Evolutionary conservation across 2,329 filamentous ascomycete genomes (phyloP), one percentile per base, ranked within the genome.

Genomic region (Dactylellina cionopaga): DNA sequence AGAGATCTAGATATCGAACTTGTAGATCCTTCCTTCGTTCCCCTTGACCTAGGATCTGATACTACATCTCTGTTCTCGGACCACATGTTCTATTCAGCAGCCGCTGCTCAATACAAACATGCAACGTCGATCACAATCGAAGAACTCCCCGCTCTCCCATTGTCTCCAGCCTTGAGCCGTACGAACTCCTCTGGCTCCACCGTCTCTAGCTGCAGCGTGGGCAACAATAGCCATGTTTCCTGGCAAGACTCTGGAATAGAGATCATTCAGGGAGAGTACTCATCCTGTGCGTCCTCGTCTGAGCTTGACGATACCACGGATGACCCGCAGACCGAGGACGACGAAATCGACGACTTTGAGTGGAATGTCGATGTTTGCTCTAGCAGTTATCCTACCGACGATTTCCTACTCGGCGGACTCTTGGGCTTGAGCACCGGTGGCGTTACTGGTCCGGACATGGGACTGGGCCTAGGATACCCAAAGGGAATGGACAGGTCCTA

Each of bases 331-430:
- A 74, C 69, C 31, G 69, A 74, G 27, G 69, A 74, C 41, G 69
- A 74, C 19, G 63, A 68, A 10, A 33, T 51, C n/a, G 69, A 74
- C 27, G 56, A 62, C 17, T 74, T 74, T 41, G 69, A 74, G 15
- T 74, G 69, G 69, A 74, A 68, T 41, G 63, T 74, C 13, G 69
- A 74, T 15, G 63, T 74, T 22, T 74, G 69, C 46, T 74, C 69
- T 33, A 66, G 62, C 47, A 66, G 62, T 41, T 74, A 74, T 19
- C 69, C 62, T 10, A 68, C 69, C 2, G 69, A 74, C 46, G 69
- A 66, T 49, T 68, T 68, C 62, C 55, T 74, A 2, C 60, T 74
- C 2, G 69, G 69, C 6, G 69, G 69, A 10, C 10, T 74, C 9
- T 49, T 68, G 3, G 54, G 62, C 6, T 49, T 74, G 10, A 74